Evolutionary conservation across 306 rosid genomes (phyloP), one percentile per base, ranked within the genome.

Genomic region (Pterocarpus santalinus): DNA sequence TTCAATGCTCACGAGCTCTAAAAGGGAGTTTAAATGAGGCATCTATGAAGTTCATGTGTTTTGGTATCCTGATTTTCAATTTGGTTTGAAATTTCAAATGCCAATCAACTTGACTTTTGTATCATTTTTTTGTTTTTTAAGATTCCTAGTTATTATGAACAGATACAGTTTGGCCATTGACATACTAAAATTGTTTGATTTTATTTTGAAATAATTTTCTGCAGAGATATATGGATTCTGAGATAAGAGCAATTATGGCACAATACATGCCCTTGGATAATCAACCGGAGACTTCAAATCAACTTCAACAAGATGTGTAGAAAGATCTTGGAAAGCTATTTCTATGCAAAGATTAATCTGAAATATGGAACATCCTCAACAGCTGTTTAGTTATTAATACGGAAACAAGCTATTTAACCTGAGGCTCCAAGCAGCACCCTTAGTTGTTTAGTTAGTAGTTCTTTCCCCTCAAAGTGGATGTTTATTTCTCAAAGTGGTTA

Each of bases 191-290:
- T 51, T 7, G 65, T 22, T 65, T 53, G 17, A 36, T 4, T 43
- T 43, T 43, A 5, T 52, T 22, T 5, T 0, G 65, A 38, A 65
- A 67, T 15, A 43, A 72, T 55, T 43, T 66, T 82, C 8, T 76
- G 92, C 97, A 95, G 98, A 88, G 91, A 76, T 91, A 91, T 76
- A 95, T 91, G 97, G 97, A 95, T 87, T 88, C 93, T 10, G 97
- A 95, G 91, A 95, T 92, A 61, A 85, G 97, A 78, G 98, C 97
- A 46, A 92, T 95, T 65, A 92, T 94, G 98, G 97, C 98, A 4
- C 98, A 94, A 87, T 94, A 94, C 91, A 94, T 94, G 98, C 98
- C 98, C 1, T 89, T 92, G 97, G 98, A 92, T 80, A 91, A 86
- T 80, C 92, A 92, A 88, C 94, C 92, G 65, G 92, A 87, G 79